Evolutionary conservation across 2,329 filamentous ascomycete genomes (phyloP).

Genomic region (Hymenoscyphus occultus): DNA sequence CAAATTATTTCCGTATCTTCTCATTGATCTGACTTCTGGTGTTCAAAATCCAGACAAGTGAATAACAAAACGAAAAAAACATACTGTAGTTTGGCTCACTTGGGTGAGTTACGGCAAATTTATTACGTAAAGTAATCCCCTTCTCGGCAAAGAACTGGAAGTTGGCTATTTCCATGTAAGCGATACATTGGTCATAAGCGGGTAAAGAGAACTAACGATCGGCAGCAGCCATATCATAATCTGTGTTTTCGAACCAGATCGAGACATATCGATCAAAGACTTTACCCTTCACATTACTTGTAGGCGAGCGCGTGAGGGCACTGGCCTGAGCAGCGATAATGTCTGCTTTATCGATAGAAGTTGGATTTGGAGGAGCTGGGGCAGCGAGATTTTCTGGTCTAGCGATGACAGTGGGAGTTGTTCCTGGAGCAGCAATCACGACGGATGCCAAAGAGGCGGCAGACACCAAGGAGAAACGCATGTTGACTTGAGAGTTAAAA

Average conservation of each 20-base stretch:
- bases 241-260: slow-evolving; percentile 77
- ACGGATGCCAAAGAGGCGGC: slow-evolving; percentile 31
- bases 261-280: slow-evolving; percentile 69
- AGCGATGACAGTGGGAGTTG: too few relatives aligned
- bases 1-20: background rate
- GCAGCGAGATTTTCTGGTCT: slow-evolving; percentile 16
- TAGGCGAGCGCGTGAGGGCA: slow-evolving; percentile 57
- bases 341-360: slow-evolving; percentile 48
- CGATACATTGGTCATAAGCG: slow-evolving; percentile 4
- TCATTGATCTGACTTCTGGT: background rate
- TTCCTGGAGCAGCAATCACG: slow-evolving; percentile 25
- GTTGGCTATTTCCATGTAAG: slow-evolving; percentile 44
- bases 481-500: slow-evolving; percentile 19
- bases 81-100: slow-evolving; percentile 69
- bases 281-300: slow-evolving; percentile 64
- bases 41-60: background rate
- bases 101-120: slow-evolving; percentile 66
- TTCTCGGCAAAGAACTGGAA: slow-evolving; percentile 55
- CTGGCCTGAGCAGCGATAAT: slow-evolving; percentile 58
- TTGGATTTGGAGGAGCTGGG: slow-evolving; percentile 34
- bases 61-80: background rate
- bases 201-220: slow-evolving; percentile 52
- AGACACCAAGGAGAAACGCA: slow-evolving; percentile 29
- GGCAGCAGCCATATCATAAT: slow-evolving; percentile 60
- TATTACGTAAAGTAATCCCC: slow-evolving; percentile 60